A percentile compares a stretch with the other conserved stretches of the same genome.
phyloP scores from a whole-genome alignment of 2,329 filamentous ascomycete species.

The Emmonsiellopsis sp. region DNA sequence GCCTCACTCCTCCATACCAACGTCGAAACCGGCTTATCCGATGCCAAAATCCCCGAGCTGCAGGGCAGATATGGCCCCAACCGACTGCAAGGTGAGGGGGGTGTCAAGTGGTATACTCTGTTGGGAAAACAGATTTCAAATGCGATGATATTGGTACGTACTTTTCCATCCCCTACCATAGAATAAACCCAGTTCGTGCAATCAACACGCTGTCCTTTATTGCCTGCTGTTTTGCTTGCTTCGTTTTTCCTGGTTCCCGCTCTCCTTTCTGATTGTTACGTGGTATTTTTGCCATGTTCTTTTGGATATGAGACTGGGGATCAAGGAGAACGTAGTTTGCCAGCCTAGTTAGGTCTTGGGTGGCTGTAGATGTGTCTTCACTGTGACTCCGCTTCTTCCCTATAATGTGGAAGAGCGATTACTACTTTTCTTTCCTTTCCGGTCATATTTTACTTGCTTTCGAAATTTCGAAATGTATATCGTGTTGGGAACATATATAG shows the following conservation, averaged over 20 bases:
- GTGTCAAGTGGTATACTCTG: slow-evolving; percentile 40
- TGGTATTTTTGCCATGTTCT: not conserved
- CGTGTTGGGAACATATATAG: slow-evolving; percentile 3
- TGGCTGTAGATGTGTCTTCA: not conserved
- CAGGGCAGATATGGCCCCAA: slow-evolving; percentile 43
- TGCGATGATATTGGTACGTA: slow-evolving; percentile 45
- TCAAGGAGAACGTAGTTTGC: not conserved
- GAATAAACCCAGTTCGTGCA: not conserved
- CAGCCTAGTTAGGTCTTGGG: not conserved
- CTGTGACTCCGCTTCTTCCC: no score
- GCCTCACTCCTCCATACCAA: slow-evolving; percentile 38
- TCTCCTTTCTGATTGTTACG: not conserved
- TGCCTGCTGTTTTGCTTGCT: not conserved
- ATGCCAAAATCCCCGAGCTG: slow-evolving; percentile 34
- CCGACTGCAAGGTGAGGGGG: slow-evolving; percentile 39
- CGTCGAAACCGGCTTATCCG: slow-evolving; percentile 40
- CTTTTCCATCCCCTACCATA: not conserved
- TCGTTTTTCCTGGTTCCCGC: not conserved
- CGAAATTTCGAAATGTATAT: not conserved
- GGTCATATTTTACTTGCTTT: not conserved
- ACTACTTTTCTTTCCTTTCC: not conserved
- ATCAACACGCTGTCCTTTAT: not conserved
- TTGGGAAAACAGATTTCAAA: slow-evolving; percentile 46
- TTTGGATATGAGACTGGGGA: not conserved
- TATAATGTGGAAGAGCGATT: not conserved